These are phyloP conservation scores for Tephrocybe sp. DNA, from an alignment of 768 basidiomycete species.

Conservation along the genomic window DNA sequence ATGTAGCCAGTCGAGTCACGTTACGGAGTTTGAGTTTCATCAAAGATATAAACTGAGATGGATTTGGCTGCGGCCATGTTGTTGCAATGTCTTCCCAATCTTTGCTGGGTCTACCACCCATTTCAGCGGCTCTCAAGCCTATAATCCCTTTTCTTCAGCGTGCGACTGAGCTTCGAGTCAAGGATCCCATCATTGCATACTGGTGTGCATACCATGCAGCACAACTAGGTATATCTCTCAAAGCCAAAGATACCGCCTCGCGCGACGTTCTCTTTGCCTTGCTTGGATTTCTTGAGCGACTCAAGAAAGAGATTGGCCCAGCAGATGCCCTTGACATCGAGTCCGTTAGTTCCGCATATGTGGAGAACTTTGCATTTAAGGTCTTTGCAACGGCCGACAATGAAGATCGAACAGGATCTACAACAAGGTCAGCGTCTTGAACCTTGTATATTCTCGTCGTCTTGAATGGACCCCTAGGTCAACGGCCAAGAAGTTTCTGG, in stretches of 20 bases:
- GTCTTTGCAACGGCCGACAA: conserved; percentile 90
- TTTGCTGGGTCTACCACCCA: conserved; percentile 55
- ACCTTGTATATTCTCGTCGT: not conserved
- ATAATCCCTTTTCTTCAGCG: conserved; percentile 84
- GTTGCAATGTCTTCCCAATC: conserved; percentile 28
- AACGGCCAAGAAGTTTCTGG: conserved; percentile 93
- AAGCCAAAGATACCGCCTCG: conserved; percentile 60
- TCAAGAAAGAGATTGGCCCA: conserved; percentile 72
- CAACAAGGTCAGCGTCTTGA: conserved; percentile 59
- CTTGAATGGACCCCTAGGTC: conserved; percentile 42
- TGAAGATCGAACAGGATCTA: conserved; percentile 78
- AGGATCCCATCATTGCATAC: conserved; percentile 88
- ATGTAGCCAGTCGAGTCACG: not conserved
- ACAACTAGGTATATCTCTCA: conserved; percentile 77
- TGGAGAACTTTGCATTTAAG: conserved; percentile 92
- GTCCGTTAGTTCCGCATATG: conserved; percentile 78
- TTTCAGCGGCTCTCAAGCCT: conserved; percentile 60
- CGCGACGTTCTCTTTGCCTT: conserved; percentile 70
- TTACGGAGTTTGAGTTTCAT: conserved; percentile 11
- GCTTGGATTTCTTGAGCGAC: conserved; percentile 72
- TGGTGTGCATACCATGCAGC: conserved; percentile 97
- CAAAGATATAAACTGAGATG: conserved; percentile 1
- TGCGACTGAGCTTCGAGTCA: conserved; percentile 78
- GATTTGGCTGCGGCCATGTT: conserved; percentile 5
- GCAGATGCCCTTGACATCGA: conserved; percentile 85